Evolutionary conservation across 2,329 filamentous ascomycete genomes (phyloP).

Genomic region (Fusarium sublunatum): DNA sequence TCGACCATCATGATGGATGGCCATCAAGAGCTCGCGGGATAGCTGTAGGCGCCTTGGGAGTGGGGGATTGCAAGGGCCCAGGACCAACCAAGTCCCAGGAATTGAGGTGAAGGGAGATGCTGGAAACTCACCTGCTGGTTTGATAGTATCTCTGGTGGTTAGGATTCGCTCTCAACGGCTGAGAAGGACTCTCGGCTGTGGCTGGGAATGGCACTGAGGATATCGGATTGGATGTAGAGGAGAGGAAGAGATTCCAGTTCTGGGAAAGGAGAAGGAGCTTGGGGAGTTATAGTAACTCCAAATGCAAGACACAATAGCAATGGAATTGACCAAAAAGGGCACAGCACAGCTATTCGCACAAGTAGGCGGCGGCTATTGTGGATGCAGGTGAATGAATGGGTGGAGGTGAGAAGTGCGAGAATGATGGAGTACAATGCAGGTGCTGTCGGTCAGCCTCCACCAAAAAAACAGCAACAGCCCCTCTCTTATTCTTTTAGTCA

Average conservation of each 20-base stretch:
- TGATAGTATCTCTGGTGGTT: conserved; percentile 25
- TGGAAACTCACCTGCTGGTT: conserved; percentile 22
- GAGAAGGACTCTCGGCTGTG: conserved; percentile 33
- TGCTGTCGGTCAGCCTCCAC: conserved; percentile 5
- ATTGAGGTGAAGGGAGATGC: conserved; percentile 28
- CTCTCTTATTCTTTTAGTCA: conserved; percentile 8
- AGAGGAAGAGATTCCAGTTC: not conserved
- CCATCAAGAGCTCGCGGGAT: conserved; percentile 12
- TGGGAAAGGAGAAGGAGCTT: not conserved
- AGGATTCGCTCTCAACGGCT: conserved; percentile 26
- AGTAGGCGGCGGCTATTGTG: conserved; percentile 23
- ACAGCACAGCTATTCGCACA: conserved; percentile 14
- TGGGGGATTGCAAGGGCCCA: conserved; percentile 33
- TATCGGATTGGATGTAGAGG: conserved; percentile 19
- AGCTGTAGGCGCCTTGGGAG: conserved; percentile 34
- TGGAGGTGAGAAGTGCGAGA: conserved; percentile 7
- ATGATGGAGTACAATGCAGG: not conserved
- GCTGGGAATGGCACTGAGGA: conserved; percentile 30
- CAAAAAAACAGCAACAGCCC: conserved; percentile 5
- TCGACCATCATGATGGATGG: conserved; percentile 17
- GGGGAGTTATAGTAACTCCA: not conserved
- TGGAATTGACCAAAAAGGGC: conserved; percentile 3
- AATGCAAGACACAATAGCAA: not conserved
- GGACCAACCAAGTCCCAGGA: conserved; percentile 32
- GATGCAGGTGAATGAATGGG: conserved; percentile 11